These are phyloP conservation scores for Xylaria intraflava DNA, from an alignment of 495 filamentous ascomycete species.

Conservation along the genomic window DNA sequence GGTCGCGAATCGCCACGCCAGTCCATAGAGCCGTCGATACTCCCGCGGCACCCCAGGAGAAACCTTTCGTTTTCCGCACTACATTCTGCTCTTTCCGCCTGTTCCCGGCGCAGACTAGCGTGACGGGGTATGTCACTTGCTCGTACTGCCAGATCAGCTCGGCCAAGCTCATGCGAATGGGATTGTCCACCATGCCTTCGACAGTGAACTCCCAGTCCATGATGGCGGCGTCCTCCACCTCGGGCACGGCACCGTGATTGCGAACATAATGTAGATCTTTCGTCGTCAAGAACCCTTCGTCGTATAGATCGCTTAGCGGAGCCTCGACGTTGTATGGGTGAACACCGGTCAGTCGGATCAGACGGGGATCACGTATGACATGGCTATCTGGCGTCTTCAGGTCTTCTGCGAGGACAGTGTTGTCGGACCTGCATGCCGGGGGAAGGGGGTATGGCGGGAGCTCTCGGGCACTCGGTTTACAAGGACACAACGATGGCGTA, in stretches of 20 bases:
- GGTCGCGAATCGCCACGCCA: constrained; percentile 67
- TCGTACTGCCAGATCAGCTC: constrained; percentile 72
- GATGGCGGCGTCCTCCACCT: constrained; percentile 64
- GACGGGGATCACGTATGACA: constrained; percentile 77
- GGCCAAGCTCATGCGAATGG: constrained; percentile 64
- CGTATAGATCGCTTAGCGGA: constrained; percentile 69
- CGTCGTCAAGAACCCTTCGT: constrained; percentile 84
- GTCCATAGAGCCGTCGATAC: constrained; percentile 89
- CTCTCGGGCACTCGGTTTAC: background rate
- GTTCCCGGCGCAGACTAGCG: constrained; percentile 91
- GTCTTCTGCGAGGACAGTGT: constrained; percentile 64
- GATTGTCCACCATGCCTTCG: constrained; percentile 78
- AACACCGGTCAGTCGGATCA: constrained; percentile 83
- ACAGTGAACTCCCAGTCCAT: constrained; percentile 79
- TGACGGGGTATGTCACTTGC: constrained; percentile 81
- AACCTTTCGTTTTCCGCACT: constrained; percentile 87
- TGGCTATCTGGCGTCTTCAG: constrained; percentile 77
- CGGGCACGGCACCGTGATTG: constrained; percentile 85
- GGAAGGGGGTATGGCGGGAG: constrained; percentile 53
- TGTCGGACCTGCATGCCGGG: constrained; percentile 57
- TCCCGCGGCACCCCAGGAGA: constrained; percentile 91
- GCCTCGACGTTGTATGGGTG: constrained; percentile 96
- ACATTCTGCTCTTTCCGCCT: constrained; percentile 91
- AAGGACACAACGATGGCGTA: background rate
- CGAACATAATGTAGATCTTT: constrained; percentile 95